These are phyloP conservation scores for Lasiodiplodia citricola DNA, from an alignment of 2,329 filamentous ascomycete species.

Conservation along the genomic window DNA sequence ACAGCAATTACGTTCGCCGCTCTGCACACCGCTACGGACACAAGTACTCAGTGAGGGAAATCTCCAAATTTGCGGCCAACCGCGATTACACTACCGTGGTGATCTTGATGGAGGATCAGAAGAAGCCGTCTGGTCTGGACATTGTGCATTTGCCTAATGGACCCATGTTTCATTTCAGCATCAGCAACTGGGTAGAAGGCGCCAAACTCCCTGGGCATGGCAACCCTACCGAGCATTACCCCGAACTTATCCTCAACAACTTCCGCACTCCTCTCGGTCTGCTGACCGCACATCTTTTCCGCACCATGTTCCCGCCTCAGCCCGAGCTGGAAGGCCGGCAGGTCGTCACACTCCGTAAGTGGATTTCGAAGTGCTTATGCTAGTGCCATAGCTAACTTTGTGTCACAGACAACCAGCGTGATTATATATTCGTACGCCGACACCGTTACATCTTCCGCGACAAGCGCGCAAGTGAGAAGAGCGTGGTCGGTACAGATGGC, in stretches of 20 bases:
- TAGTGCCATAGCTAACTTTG: neutral
- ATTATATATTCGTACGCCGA: conserved; percentile 91
- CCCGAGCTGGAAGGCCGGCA: conserved; percentile 87
- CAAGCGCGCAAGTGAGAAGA: conserved; percentile 85
- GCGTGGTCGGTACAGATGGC: conserved; percentile 79
- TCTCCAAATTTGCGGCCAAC: conserved; percentile 81
- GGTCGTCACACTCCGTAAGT: conserved; percentile 75
- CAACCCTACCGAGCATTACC: conserved; percentile 87
- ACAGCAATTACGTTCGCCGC: conserved; percentile 79
- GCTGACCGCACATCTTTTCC: conserved; percentile 82
- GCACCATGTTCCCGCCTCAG: conserved; percentile 75
- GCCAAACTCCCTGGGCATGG: conserved; percentile 88
- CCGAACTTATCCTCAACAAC: conserved; percentile 89
- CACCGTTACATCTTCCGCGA: conserved; percentile 94
- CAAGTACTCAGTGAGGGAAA: conserved; percentile 92
- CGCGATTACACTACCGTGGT: conserved; percentile 83
- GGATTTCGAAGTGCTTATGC: neutral
- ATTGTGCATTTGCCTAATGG: conserved; percentile 83
- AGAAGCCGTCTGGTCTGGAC: conserved; percentile 80
- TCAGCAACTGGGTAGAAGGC: conserved; percentile 89
- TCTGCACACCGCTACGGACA: conserved; percentile 82
- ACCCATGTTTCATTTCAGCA: conserved; percentile 90
- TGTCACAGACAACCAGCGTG: conserved; percentile 76
- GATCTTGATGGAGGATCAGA: conserved; percentile 86
- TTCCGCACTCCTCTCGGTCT: conserved; percentile 93